Percentiles rank a stretch among this genome's conserved stretches.
Conservation (phyloP, 2,329 filamentous ascomycete genomes). For the Arthrobotrys megalospora region DNA sequence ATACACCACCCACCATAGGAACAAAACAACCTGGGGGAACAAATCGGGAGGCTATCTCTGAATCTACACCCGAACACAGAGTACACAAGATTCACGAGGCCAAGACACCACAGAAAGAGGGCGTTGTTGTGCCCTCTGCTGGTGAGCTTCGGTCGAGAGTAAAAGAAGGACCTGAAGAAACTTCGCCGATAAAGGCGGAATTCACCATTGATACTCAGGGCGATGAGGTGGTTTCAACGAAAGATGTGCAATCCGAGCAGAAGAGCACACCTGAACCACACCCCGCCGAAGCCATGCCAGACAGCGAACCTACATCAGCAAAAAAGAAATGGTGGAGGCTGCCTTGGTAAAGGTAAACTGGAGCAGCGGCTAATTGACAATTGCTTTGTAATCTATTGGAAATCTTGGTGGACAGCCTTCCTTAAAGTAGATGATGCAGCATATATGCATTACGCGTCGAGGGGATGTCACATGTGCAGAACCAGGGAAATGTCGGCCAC, state of each 20-base stretch:
- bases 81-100: not conserved
- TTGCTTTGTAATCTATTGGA: slow-evolving; percentile 58
- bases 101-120: not conserved
- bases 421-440: not conserved
- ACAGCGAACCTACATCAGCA: not conserved
- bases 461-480: slow-evolving; percentile 42
- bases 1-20: not conserved
- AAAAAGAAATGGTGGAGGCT: slow-evolving; percentile 45
- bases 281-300: not conserved
- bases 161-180: not conserved
- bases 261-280: not conserved
- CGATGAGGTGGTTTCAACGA: not conserved
- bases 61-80: not conserved
- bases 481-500: not conserved
- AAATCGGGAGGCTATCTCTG: not conserved
- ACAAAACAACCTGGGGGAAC: not conserved
- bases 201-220: not conserved
- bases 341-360: slow-evolving; percentile 26
- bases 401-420: slow-evolving; percentile 24
- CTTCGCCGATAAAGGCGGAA: not conserved
- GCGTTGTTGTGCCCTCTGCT: not conserved
- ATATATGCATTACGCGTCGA: slow-evolving; percentile 49
- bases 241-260: not conserved
- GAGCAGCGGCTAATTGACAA: slow-evolving; percentile 41
- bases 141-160: too few species aligned